Conservation (phyloP, 129 eudicot species). For the Solidago caesia region DNA sequence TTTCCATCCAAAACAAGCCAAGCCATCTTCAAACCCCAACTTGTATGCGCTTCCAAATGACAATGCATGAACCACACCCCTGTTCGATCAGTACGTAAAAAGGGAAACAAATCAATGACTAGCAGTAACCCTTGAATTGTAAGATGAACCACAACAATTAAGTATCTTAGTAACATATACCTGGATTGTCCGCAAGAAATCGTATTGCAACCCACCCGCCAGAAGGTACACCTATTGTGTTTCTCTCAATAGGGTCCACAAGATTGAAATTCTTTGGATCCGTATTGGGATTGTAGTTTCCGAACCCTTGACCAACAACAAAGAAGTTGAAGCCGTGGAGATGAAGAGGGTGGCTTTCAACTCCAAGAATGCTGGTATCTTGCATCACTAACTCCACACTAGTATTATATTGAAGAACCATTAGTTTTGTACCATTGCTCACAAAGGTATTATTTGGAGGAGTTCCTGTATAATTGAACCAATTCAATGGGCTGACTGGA, state of each 20-base stretch:
- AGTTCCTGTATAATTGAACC: conserved; percentile 62
- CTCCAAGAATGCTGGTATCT: conserved; percentile 64
- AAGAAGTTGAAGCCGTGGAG: conserved; percentile 71
- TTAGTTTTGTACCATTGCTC: conserved; percentile 54
- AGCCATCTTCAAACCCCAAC: conserved; percentile 57
- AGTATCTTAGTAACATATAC: neutral
- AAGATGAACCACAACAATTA: neutral
- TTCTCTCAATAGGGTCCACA: conserved; percentile 58
- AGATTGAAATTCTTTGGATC: conserved; percentile 42
- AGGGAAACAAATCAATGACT: neutral
- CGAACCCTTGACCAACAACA: conserved; percentile 66
- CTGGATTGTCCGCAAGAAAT: conserved; percentile 29
- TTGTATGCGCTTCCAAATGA: conserved; percentile 42
- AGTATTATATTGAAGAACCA: conserved; percentile 51
- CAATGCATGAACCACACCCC: conserved; percentile 54
- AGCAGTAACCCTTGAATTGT: neutral
- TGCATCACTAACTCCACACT: conserved; percentile 66
- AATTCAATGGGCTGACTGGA: conserved; percentile 40
- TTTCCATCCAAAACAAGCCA: conserved; percentile 52
- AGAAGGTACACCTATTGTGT: conserved; percentile 61
- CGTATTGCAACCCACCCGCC: conserved; percentile 39
- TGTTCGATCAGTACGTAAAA: neutral
- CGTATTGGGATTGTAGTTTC: conserved; percentile 40
- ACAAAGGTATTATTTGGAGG: conserved; percentile 67
- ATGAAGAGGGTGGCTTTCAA: conserved; percentile 34